phyloP scores from a whole-genome alignment of 345 rosid genomes.

The Ceriops decandra region DNA sequence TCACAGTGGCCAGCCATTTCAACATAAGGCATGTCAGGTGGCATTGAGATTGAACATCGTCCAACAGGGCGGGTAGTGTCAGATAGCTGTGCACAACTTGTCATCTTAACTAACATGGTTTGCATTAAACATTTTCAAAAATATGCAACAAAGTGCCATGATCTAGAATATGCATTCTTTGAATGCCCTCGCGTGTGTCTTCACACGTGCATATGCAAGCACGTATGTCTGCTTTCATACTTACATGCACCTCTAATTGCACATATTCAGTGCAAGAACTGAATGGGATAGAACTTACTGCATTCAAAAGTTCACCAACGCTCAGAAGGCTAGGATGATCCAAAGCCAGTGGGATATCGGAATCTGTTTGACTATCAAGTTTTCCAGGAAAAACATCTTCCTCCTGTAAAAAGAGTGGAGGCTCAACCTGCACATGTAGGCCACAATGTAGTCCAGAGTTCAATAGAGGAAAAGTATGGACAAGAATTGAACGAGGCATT shows the following conservation, averaged over 20 bases:
- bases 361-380: conserved; percentile 38
- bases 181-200: too few relatives aligned
- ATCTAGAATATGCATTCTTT: too few relatives aligned
- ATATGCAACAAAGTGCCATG: too few relatives aligned
- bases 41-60: conserved; percentile 49
- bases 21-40: conserved; percentile 53
- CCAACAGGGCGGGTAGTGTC: conserved; percentile 55
- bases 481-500: background rate
- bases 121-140: too few relatives aligned
- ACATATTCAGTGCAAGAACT: too few relatives aligned
- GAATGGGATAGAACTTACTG: conserved; percentile 38
- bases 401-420: conserved; percentile 32
- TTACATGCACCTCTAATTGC: too few relatives aligned
- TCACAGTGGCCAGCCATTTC: conserved; percentile 77
- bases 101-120: background rate
- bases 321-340: conserved; percentile 45
- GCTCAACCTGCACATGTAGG: conserved; percentile 39
- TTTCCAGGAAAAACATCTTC: conserved; percentile 31
- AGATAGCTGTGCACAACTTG: conserved; percentile 36
- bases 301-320: conserved; percentile 52
- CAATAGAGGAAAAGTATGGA: background rate
- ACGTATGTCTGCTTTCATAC: too few relatives aligned
- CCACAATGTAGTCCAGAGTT: background rate
- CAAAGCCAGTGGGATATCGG: conserved; percentile 19
- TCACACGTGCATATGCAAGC: too few relatives aligned